Evolutionary conservation across 768 basidiomycete species (phyloP).

Genomic region (Sarcodon aspratus): DNA sequence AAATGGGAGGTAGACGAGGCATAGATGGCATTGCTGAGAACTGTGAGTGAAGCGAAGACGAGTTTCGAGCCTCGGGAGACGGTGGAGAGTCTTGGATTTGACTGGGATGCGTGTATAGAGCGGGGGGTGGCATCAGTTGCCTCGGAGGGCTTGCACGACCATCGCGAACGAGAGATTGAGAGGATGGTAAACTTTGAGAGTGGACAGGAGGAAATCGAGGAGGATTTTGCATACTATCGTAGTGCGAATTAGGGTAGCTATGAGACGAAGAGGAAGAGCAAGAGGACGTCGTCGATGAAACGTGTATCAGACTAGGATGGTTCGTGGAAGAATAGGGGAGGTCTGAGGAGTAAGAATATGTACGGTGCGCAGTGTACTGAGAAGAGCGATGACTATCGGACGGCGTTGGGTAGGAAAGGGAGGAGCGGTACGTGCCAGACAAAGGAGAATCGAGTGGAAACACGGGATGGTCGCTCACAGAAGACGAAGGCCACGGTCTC

Average conservation of each 20-base stretch:
- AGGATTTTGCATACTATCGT: too few species aligned
- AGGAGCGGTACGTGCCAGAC: conserved; percentile 3
- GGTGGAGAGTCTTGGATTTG: neutral
- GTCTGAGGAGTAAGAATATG: conserved; percentile 23
- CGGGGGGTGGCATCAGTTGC: neutral
- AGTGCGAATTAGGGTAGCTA: too few species aligned
- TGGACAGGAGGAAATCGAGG: neutral
- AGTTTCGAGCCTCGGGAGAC: conserved; percentile 6
- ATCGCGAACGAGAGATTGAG: neutral
- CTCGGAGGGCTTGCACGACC: too few species aligned
- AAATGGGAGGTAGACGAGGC: conserved; percentile 67
- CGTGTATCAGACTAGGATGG: too few species aligned
- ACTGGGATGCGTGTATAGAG: neutral
- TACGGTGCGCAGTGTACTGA: too few species aligned
- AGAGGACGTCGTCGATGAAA: too few species aligned
- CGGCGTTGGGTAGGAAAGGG: conserved; percentile 3
- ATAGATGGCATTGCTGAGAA: conserved; percentile 24
- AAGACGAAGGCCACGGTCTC: conserved; percentile 10
- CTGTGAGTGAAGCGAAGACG: conserved; percentile 14
- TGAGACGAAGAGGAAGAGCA: too few species aligned
- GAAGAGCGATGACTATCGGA: too few species aligned
- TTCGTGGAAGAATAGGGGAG: conserved; percentile 5
- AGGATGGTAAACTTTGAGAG: conserved; percentile 2
- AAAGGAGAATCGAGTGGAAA: conserved; percentile 5
- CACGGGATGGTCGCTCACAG: conserved; percentile 9